Evolutionary conservation across 495 filamentous ascomycete genomes (phyloP), one percentile per base, ranked within the genome.

Genomic region (Podospora comata): DNA sequence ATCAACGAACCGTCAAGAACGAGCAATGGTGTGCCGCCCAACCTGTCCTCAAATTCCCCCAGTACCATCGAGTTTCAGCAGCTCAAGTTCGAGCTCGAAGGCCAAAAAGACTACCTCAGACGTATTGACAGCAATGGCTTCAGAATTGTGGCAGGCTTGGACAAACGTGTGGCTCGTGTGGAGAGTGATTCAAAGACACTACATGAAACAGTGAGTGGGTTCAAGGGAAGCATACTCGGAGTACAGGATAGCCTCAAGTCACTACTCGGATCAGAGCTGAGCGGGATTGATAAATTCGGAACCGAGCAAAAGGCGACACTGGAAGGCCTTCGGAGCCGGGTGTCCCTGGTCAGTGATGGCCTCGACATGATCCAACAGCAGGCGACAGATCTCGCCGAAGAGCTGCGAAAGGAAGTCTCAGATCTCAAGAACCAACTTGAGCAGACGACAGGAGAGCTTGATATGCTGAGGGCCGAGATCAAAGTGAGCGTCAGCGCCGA

Each of bases 41-140:
- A 48, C 13, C 39, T 11, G 5, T 48, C 39, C 39, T 48, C 39
- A 48, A 18, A 11, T 11, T 18, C 2, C 39, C 39, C 39, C 15
- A 11, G 39, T 13, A 48, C 15, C 15, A 1, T 16, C 39, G 9
- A 48, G 39, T 48, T 48, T 11, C 39, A 48, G 9, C 39, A 48
- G 77, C 68, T 5, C 73, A 78, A 32, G 76, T 85, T 62, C 27
- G 71, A 80, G 2, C 28, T 82, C 9, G 58, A 76, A 19, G 28
- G 60, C n/a, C 77, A 80, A 53, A 69, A 70, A 58, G 74, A 75
- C 60, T 73, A 78, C 39, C 73, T 77, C 57, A 70, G 78, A 54
- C 70, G 73, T 23, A 72, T 82, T 19, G 72, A 77, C 65, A 73
- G 61, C 53, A 74, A 74, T 19, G 77, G 77, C 9, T 72, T 70